Base-by-base conservation (phyloP, 78 protist species). In the Pigoraptor vietnamica region DNA sequence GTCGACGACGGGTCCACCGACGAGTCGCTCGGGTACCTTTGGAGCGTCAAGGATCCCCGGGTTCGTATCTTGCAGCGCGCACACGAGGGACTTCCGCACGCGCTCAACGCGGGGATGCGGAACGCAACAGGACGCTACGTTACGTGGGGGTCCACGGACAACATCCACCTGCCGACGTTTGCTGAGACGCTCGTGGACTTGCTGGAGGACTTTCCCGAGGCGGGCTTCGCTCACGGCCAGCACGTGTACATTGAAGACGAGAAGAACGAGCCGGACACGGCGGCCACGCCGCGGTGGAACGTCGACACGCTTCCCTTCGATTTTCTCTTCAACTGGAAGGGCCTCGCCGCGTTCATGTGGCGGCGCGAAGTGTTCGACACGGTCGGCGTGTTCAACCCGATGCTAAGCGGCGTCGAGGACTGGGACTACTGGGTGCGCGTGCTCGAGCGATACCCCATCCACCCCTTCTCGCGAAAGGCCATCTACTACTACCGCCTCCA, bases 1-100 rank as follows among this genome's bases (percentile, higher is more conserved):
- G 84, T 79, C 32, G 84, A 79, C n/a, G 84, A 79, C 84, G 84
- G 84, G 9, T 79, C 84, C 84, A 79, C 84, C 21, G 84, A 79
- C n/a, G 32, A 2, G 10, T 21, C 84, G 32, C 84, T 25, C 32
- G 34, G 35, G 34, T 79, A 25, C 14, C n/a, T 79, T 2, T 2
- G 35, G 34, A 79, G 21, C 10, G 10, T 79, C 10, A 25, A 14
- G 14, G 32, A 25, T 25, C 9, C 6, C 21, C 32, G 84, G 35
- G 35, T 25, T 19, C 10, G 1, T 25, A 25, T 25, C 34, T 25
- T 79, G 1, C 32, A 21, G 84, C 34, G 23, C 84, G 32, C 1
- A 25, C 32, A 79, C 84, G 14, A 25, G 21, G 34, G 84, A 79
- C 84, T 79, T 25, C 84, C 84, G 32, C 6, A 2, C 1, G 84